phyloP scores from a whole-genome alignment of 176 grass and related monocot genomes.

The Calamus simplicifolius region DNA sequence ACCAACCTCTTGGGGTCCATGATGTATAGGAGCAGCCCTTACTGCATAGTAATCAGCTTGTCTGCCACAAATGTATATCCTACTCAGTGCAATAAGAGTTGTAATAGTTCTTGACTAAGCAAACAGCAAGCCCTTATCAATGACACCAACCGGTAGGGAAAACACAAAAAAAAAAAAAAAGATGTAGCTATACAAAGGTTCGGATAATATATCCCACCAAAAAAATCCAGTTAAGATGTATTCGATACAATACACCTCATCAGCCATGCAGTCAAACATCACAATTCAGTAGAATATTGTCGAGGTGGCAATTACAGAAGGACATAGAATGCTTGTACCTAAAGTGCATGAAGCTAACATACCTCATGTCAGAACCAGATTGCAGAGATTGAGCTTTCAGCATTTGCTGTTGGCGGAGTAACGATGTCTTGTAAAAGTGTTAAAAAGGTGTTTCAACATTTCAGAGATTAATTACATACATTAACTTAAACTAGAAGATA shows the following conservation, averaged over 20 bases:
- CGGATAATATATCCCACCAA: slow-evolving; percentile 1
- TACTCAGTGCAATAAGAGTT: slow-evolving; percentile 56
- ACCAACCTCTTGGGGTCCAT: slow-evolving; percentile 57
- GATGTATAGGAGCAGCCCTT: slow-evolving; percentile 61
- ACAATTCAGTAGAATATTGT: background rate
- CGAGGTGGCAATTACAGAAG: background rate
- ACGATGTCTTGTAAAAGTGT: slow-evolving; percentile 43
- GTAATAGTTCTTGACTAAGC: background rate
- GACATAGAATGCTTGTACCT: background rate
- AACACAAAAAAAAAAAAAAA: no score
- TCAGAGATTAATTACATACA: background rate
- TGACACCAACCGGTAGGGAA: background rate
- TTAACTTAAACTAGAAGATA: background rate
- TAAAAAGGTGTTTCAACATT: slow-evolving; percentile 12
- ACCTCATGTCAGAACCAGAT: slow-evolving; percentile 79
- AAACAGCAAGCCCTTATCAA: background rate
- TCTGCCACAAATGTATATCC: slow-evolving; percentile 98
- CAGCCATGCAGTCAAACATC: no score
- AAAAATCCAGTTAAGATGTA: no score
- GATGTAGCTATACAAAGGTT: no score
- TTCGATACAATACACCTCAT: no score
- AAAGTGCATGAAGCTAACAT: slow-evolving; percentile 14
- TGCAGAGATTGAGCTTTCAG: slow-evolving; percentile 68
- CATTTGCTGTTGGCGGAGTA: slow-evolving; percentile 67
- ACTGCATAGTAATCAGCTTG: slow-evolving; percentile 92